These are phyloP conservation scores for Grosmannia huntii DNA, from an alignment of 2,329 filamentous ascomycete genomes.

Conservation along the genomic window DNA sequence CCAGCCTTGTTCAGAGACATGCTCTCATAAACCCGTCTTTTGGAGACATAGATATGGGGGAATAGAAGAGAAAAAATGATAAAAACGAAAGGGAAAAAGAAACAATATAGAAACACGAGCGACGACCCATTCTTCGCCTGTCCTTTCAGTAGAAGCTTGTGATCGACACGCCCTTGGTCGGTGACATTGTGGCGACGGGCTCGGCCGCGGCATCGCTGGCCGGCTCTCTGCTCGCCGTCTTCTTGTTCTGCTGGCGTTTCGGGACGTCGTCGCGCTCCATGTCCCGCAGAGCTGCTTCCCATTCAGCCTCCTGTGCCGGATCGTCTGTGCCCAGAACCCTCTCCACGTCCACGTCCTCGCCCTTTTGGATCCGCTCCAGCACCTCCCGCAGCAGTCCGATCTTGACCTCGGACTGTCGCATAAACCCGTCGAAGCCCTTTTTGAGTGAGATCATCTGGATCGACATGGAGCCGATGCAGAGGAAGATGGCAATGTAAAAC, in stretches of 20 bases:
- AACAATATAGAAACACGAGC: not conserved
- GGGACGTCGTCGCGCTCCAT: conserved; percentile 50
- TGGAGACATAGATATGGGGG: not conserved
- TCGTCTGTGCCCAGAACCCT: conserved; percentile 69
- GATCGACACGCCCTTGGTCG: conserved; percentile 6
- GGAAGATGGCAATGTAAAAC: conserved; percentile 69
- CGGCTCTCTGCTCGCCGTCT: conserved; percentile 10
- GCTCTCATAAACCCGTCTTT: conserved; percentile 32
- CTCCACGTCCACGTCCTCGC: conserved; percentile 77
- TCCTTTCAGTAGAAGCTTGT: conserved; percentile 12
- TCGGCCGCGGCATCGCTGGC: not conserved
- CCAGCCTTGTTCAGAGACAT: conserved; percentile 42
- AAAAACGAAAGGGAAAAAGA: conserved; percentile 8
- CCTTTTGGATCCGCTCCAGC: conserved; percentile 54
- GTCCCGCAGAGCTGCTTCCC: conserved; percentile 69
- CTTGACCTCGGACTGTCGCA: conserved; percentile 64
- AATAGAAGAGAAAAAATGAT: conserved; percentile 8
- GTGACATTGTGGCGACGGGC: not conserved
- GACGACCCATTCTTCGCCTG: not conserved
- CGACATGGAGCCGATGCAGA: conserved; percentile 87
- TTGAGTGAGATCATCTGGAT: conserved; percentile 81
- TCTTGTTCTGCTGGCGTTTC: conserved; percentile 28
- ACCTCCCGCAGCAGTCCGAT: conserved; percentile 67
- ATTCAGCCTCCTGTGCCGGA: conserved; percentile 61
- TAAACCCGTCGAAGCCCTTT: conserved; percentile 60